phyloP scores from a whole-genome alignment of 1,284 basidiomycete species.

The Polyporus tsugae region DNA sequence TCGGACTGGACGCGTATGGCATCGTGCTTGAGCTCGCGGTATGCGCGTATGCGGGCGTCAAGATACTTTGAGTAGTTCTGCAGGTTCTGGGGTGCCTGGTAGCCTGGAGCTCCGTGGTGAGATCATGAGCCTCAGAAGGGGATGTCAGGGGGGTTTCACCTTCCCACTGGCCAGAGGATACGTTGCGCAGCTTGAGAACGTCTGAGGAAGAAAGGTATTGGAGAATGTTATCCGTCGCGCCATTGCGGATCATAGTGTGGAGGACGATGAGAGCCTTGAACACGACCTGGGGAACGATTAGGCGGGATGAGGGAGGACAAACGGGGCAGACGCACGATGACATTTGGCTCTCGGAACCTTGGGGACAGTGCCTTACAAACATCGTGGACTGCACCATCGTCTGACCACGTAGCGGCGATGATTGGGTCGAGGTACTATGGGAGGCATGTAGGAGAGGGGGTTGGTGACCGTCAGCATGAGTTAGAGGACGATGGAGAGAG shows the following conservation, averaged over 20 bases:
- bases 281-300: conserved; percentile 68
- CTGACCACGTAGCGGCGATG: conserved; percentile 92
- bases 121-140: conserved; percentile 18
- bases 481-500: conserved; percentile 6
- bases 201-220: conserved; percentile 83
- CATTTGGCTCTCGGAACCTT: conserved; percentile 90
- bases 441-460: conserved; percentile 15
- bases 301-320: conserved; percentile 7
- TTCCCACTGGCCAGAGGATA: conserved; percentile 83
- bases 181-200: conserved; percentile 80
- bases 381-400: conserved; percentile 92
- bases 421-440: conserved; percentile 87
- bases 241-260: conserved; percentile 95
- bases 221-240: conserved; percentile 91
- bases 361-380: conserved; percentile 88
- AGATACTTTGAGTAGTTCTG: conserved; percentile 91
- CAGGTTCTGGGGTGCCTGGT: conserved; percentile 86
- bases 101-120: conserved; percentile 60
- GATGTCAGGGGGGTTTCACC: conserved; percentile 53
- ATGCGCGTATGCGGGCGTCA: conserved; percentile 89
- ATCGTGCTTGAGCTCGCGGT: conserved; percentile 93
- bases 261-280: conserved; percentile 97
- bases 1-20: conserved; percentile 91
- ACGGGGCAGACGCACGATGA: conserved; percentile 67
- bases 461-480: conserved; percentile 16